Evolutionary conservation across 768 basidiomycete species (phyloP).

Genomic region (Udeniomyces megalosporus): DNA sequence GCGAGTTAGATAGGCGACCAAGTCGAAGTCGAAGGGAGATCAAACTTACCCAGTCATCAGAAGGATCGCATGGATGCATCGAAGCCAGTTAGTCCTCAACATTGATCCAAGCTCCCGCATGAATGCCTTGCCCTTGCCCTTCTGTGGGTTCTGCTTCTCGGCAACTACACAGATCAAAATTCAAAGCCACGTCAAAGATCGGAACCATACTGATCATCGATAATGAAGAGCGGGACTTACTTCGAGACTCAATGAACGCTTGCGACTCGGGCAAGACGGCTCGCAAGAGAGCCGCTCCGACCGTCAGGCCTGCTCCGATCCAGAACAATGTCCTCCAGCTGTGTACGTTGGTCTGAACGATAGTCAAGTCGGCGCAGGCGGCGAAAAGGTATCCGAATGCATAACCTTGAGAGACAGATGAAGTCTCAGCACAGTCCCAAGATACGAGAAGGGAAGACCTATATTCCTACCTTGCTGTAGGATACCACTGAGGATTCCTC

Average conservation of each 20-base stretch:
- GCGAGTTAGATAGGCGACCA: background rate
- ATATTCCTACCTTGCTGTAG: no score
- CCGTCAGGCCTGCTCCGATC: slow-evolving; percentile 32
- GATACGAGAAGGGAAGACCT: no score
- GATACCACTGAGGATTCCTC: slow-evolving; percentile 70
- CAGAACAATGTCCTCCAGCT: slow-evolving; percentile 72
- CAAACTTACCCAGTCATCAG: slow-evolving; percentile 46
- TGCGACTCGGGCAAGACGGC: slow-evolving; percentile 59
- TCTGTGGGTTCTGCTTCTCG: slow-evolving; percentile 14
- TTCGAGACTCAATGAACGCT: slow-evolving; percentile 52
- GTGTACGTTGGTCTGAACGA: slow-evolving; percentile 30
- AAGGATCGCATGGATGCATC: slow-evolving; percentile 68
- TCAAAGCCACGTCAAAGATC: background rate
- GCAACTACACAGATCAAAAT: background rate
- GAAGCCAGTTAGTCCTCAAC: slow-evolving; percentile 63
- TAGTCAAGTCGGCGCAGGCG: slow-evolving; percentile 16
- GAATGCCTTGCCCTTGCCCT: slow-evolving; percentile 51
- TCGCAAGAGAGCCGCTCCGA: slow-evolving; percentile 33
- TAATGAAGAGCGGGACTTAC: slow-evolving; percentile 13
- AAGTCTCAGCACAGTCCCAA: no score
- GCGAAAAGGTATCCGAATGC: slow-evolving; percentile 48
- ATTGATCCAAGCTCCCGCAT: slow-evolving; percentile 53
- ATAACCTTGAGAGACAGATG: no score
- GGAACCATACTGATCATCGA: no score
- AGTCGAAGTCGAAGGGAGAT: background rate